Evolutionary conservation across 2,329 filamentous ascomycete genomes (phyloP).

Genomic region (Aspergillus unguis): DNA sequence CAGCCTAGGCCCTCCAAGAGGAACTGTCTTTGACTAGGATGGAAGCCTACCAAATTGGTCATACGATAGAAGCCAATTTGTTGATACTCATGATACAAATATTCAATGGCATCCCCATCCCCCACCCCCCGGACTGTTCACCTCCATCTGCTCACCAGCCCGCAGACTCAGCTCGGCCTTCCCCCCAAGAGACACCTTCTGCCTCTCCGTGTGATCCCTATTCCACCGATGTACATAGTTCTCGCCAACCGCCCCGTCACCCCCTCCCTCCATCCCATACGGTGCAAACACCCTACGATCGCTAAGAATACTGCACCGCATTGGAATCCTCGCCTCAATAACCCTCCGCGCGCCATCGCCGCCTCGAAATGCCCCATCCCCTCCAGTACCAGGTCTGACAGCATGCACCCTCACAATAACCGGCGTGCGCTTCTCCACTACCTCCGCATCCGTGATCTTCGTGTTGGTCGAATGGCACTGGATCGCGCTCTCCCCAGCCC

Average conservation of each 20-base stretch:
- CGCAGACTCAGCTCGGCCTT: neutral
- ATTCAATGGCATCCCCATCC: neutral
- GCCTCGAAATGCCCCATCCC: slow-evolving; percentile 63
- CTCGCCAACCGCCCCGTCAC: slow-evolving; percentile 69
- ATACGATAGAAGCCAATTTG: too few relatives aligned
- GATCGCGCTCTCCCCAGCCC: slow-evolving; percentile 72
- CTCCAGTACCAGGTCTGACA: slow-evolving; percentile 61
- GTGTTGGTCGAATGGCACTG: slow-evolving; percentile 87
- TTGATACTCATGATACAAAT: too few relatives aligned
- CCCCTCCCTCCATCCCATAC: slow-evolving; percentile 77
- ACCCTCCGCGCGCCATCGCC: slow-evolving; percentile 75
- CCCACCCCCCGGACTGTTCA: neutral
- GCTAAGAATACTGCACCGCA: slow-evolving; percentile 72
- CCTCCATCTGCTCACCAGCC: neutral
- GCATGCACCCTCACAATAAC: slow-evolving; percentile 69
- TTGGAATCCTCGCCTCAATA: slow-evolving; percentile 74
- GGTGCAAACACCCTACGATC: slow-evolving; percentile 70
- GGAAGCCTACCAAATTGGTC: too few relatives aligned
- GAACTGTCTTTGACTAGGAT: too few relatives aligned
- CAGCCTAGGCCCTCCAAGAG: too few relatives aligned
- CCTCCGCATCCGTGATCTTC: slow-evolving; percentile 74
- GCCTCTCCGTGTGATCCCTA: neutral
- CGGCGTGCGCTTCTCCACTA: slow-evolving; percentile 74
- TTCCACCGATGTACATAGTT: slow-evolving; percentile 46
- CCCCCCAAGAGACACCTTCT: neutral